Percentiles rank a stretch among this genome's conserved stretches.
Evolutionary conservation across 1,139 yeast genomes (phyloP).

Genomic region (Saccharomyces pastorianus): DNA sequence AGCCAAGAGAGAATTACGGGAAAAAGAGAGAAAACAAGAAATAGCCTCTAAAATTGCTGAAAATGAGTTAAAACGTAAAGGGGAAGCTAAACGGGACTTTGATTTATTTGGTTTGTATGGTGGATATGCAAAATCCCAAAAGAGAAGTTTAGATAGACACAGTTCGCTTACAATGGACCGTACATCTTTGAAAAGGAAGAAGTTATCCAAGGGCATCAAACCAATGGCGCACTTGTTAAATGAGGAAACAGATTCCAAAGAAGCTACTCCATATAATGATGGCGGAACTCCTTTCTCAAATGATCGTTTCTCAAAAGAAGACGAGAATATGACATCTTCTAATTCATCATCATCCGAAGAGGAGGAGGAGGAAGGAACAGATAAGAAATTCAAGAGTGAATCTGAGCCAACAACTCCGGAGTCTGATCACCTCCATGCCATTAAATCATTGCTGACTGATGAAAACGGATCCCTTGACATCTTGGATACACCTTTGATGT

Average conservation of each 20-base stretch:
- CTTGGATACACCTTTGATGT: slow-evolving; percentile 11
- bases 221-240: slow-evolving; percentile 74
- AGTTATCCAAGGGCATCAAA: slow-evolving; percentile 12
- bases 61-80: slow-evolving; percentile 5
- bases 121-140: slow-evolving; percentile 16
- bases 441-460: slow-evolving; percentile 9
- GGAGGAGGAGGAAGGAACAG: slow-evolving; percentile 7
- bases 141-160: slow-evolving; percentile 18
- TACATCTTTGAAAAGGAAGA: slow-evolving; percentile 9
- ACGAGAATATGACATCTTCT: slow-evolving; percentile 2
- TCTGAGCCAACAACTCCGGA: slow-evolving; percentile 33
- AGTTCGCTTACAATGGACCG: slow-evolving; percentile 7
- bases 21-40: slow-evolving; percentile 26
- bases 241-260: slow-evolving; percentile 36
- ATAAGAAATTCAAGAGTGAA: slow-evolving; percentile 15
- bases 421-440: slow-evolving; percentile 6
- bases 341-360: neutral
- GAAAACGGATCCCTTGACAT: slow-evolving; percentile 2
- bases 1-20: slow-evolving; percentile 35
- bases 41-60: slow-evolving; percentile 20
- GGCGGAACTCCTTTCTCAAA: slow-evolving; percentile 3
- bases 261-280: slow-evolving; percentile 32
- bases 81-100: slow-evolving; percentile 19
- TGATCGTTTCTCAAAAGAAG: neutral
- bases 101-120: slow-evolving; percentile 30